Conservation (phyloP, 2,329 filamentous ascomycete species). For the Trichophyton mentagrophytes region DNA sequence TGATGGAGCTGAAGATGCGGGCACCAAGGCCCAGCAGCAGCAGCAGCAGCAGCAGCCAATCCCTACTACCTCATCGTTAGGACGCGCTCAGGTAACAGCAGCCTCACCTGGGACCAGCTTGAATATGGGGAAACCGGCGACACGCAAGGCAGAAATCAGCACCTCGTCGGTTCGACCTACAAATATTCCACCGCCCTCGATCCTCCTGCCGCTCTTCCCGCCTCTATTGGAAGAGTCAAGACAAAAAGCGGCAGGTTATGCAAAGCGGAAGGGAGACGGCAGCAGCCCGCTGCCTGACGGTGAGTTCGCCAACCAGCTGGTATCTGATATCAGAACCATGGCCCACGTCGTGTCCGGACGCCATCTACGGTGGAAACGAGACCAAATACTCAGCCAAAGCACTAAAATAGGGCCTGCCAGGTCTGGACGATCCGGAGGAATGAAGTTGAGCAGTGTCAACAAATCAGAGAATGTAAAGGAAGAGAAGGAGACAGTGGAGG, state of each 20-base stretch:
- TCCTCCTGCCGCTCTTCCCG: slow-evolving; percentile 66
- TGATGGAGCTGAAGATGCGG: slow-evolving; percentile 19
- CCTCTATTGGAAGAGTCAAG: slow-evolving; percentile 55
- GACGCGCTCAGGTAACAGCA: not conserved
- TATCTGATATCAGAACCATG: slow-evolving; percentile 40
- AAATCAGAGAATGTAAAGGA: slow-evolving; percentile 71
- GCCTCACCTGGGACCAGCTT: not conserved
- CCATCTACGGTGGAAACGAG: slow-evolving; percentile 79
- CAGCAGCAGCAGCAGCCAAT: not conserved
- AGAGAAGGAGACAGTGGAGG: slow-evolving; percentile 70
- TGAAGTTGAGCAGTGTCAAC: slow-evolving; percentile 83
- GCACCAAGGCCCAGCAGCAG: not conserved
- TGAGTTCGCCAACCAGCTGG: slow-evolving; percentile 18
- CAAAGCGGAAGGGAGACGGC: slow-evolving; percentile 42
- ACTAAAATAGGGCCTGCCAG: slow-evolving; percentile 73
- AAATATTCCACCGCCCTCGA: slow-evolving; percentile 78
- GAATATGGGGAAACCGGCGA: not conserved
- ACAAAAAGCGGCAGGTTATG: slow-evolving; percentile 42
- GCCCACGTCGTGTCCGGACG: slow-evolving; percentile 75
- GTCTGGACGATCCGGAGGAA: slow-evolving; percentile 59
- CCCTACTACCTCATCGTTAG: not conserved
- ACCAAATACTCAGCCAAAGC: slow-evolving; percentile 68
- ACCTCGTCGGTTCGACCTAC: slow-evolving; percentile 55
- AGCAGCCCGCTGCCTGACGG: slow-evolving; percentile 11
- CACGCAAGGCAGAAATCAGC: not conserved